A percentile compares a stretch with the other conserved stretches of the same genome.
Conservation (phyloP, 345 rosid genomes). For the Arabis alpina region DNA sequence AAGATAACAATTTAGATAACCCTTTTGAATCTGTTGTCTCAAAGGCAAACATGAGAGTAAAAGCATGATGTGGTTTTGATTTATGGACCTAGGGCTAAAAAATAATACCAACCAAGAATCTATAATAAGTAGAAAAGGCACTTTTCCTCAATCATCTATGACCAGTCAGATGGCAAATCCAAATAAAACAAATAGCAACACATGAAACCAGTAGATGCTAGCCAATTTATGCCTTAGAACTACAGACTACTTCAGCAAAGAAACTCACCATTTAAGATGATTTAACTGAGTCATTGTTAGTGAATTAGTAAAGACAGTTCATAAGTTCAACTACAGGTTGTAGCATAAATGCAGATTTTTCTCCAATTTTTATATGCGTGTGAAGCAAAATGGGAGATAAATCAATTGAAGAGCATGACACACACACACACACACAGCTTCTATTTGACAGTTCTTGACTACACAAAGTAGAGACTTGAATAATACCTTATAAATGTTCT, state of each 20-base stretch:
- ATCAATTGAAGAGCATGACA: not conserved
- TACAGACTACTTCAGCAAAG: not conserved
- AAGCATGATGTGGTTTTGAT: not conserved
- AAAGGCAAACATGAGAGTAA: not conserved
- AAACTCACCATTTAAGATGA: not conserved
- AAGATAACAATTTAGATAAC: not conserved
- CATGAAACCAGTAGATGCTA: slow-evolving; percentile 2
- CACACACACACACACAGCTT: not conserved
- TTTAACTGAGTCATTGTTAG: not conserved
- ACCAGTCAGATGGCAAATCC: slow-evolving; percentile 12
- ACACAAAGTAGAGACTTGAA: not conserved
- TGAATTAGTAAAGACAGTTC: slow-evolving; percentile 4
- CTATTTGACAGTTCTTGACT: not conserved
- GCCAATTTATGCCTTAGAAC: not conserved
- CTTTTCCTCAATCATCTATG: not conserved
- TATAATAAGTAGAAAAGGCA: slow-evolving; percentile 6
- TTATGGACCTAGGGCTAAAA: slow-evolving; percentile 1
- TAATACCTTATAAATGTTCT: slow-evolving; percentile 1
- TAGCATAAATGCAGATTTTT: not conserved
- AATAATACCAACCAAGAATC: not conserved
- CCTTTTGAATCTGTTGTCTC: not conserved
- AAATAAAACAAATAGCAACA: not conserved
- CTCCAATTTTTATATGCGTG: not conserved
- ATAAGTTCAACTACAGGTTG: not conserved
- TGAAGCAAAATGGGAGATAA: not conserved